Evolutionary conservation across 129 eudicot species (phyloP), one percentile per base, ranked within the genome.

Genomic region (Flaveria trinervia): DNA sequence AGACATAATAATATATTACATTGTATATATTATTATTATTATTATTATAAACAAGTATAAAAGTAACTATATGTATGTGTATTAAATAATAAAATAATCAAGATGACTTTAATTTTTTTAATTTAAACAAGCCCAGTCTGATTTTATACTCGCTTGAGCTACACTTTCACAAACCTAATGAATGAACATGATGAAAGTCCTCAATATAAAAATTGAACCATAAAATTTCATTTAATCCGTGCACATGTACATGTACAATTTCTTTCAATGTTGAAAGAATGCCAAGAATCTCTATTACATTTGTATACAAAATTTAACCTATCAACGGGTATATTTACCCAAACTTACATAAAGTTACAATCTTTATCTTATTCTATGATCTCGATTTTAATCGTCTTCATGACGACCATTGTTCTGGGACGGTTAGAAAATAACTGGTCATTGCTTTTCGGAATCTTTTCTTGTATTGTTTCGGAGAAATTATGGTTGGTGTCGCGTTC

Each of bases 401-500:
- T 0, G 90, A 79, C 13, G 93, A 86, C 99, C 97, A 94, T 75
- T 89, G 97, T 83, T 95, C 97, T 0, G 99, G 99, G 11, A 95
- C 96, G 0, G 97, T 87, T 18, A 95, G 85, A 68, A 95, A 95
- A 65, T 95, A 95, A 23, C 90, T 80, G 1, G 97, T 95, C 99
- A 95, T 95, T 16, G 99, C 99, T 78, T 95, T 95, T 51, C 99
- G 83, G 76, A 95, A 95, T 61, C 99, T 91, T 82, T 84, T 89
- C 94, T 95, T 91, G 89, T 95, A 95, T 46, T 95, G 97, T 82
- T 89, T 87, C 0, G 99, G 99, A 16, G 99, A 95, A 20, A 95
- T 71, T 15, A 95, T 89, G 51, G 99, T 95, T 16, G 99, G 99
- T 5, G 97, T 72, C 8, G 92, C 90, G 50, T 95, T 91, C 81